These are phyloP conservation scores for Pseudopyricularia javanii DNA, from an alignment of 2,329 filamentous ascomycete genomes.

Conservation along the genomic window DNA sequence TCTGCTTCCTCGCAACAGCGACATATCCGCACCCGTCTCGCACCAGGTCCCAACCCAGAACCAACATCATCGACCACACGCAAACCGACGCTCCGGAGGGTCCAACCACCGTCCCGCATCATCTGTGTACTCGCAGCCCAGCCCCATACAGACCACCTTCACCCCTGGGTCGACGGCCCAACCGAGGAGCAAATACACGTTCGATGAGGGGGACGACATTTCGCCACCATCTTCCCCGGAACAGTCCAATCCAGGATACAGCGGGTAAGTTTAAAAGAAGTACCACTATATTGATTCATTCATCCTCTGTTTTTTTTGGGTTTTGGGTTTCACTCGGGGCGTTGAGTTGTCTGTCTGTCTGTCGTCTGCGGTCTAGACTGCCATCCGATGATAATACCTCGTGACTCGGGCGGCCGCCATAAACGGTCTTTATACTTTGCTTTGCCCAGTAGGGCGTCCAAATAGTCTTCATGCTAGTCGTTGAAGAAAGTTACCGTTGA, in stretches of 20 bases:
- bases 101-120: constrained; percentile 36
- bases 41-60: constrained; percentile 8
- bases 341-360: too few species aligned
- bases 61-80: constrained; percentile 23
- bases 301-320: too few species aligned
- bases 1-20: constrained; percentile 16
- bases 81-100: constrained; percentile 17
- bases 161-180: constrained; percentile 10
- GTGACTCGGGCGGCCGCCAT: too few species aligned
- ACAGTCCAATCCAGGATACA: constrained; percentile 15
- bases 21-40: constrained; percentile 13
- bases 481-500: neutral
- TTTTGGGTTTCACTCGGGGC: neutral
- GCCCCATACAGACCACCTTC: constrained; percentile 23
- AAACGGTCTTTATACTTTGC: too few species aligned
- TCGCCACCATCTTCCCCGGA: constrained; percentile 49
- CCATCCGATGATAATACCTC: too few species aligned
- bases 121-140: constrained; percentile 49
- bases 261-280: constrained; percentile 26
- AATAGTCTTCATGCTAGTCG: neutral
- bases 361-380: too few species aligned
- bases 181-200: constrained; percentile 7
- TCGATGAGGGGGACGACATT: constrained; percentile 21
- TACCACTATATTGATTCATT: too few species aligned
- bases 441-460: neutral